Evolutionary conservation across 169 alveolate species (phyloP).

Genomic region (Cryptosporidium muris): DNA sequence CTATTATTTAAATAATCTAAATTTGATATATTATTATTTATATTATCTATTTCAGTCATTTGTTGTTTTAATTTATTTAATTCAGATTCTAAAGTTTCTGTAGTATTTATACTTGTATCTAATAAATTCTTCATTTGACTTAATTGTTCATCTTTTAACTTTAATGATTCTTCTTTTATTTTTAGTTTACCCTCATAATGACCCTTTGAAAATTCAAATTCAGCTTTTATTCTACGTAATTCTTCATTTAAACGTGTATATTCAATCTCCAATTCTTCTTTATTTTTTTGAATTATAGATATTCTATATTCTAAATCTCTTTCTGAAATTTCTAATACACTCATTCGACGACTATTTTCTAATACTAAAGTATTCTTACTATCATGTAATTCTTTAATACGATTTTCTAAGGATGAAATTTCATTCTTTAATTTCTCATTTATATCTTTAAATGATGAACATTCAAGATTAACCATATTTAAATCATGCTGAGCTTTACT

Average conservation of each 20-base stretch:
- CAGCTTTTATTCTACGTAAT: constrained; percentile 58
- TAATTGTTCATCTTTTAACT: constrained; percentile 54
- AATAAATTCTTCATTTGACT: constrained; percentile 36
- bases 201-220: constrained; percentile 55
- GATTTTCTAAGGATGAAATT: constrained; percentile 4
- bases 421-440: constrained; percentile 27
- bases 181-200: constrained; percentile 64
- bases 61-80: constrained; percentile 7
- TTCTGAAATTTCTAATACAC: constrained; percentile 50
- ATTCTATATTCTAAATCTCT: constrained; percentile 56
- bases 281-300: constrained; percentile 41
- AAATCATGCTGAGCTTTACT: constrained; percentile 42
- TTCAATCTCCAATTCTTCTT: constrained; percentile 58
- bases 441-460: constrained; percentile 22
- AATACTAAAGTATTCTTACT: constrained; percentile 25
- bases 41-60: not conserved
- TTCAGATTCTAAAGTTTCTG: constrained; percentile 43
- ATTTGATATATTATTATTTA: not conserved
- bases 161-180: constrained; percentile 53
- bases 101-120: constrained; percentile 58
- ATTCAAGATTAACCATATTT: constrained; percentile 37
- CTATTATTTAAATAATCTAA: not conserved
- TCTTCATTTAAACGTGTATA: constrained; percentile 46
- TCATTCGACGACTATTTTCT: constrained; percentile 39
- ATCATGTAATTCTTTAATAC: constrained; percentile 44